Evolutionary conservation across 2,329 filamentous ascomycete genomes (phyloP).

Genomic region (Diplodia mutila): DNA sequence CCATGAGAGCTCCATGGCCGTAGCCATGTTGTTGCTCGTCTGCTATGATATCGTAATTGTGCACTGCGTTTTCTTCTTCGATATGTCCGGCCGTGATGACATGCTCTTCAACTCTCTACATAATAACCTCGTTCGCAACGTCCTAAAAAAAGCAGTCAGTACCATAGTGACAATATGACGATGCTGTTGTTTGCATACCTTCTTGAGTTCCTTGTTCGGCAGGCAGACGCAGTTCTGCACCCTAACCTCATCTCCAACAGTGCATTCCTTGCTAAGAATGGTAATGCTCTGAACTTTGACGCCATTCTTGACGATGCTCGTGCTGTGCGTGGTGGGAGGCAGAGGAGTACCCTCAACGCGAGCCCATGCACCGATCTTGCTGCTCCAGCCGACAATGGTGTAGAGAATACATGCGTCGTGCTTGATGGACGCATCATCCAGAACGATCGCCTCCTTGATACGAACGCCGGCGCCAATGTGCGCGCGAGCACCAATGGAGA

Average conservation of each 20-base stretch:
- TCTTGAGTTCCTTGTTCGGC: conserved; percentile 97
- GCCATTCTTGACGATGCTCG: conserved; percentile 95
- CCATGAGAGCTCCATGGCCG: neutral
- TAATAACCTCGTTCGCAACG: conserved; percentile 84
- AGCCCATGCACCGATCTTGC: conserved; percentile 95
- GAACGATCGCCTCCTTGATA: conserved; percentile 93
- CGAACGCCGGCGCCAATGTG: conserved; percentile 83
- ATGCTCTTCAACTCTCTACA: conserved; percentile 63
- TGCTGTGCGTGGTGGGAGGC: conserved; percentile 83
- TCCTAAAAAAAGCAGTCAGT: conserved; percentile 59
- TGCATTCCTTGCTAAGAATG: conserved; percentile 94
- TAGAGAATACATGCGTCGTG: conserved; percentile 96
- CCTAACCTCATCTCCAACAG: conserved; percentile 88
- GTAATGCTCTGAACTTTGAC: conserved; percentile 99
- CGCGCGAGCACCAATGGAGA: conserved; percentile 90
- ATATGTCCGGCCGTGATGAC: neutral
- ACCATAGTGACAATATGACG: neutral
- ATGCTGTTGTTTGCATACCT: conserved; percentile 61
- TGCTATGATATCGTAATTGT: conserved; percentile 8
- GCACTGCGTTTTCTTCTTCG: neutral
- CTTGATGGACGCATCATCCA: conserved; percentile 94
- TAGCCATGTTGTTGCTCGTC: conserved; percentile 4
- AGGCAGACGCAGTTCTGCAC: conserved; percentile 98
- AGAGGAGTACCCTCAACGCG: conserved; percentile 95
- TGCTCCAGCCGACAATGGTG: conserved; percentile 96